Evolutionary conservation across 2,329 filamentous ascomycete species (phyloP), one percentile per base, ranked within the genome.

Genomic region (Chalaropsis ovoidea): DNA sequence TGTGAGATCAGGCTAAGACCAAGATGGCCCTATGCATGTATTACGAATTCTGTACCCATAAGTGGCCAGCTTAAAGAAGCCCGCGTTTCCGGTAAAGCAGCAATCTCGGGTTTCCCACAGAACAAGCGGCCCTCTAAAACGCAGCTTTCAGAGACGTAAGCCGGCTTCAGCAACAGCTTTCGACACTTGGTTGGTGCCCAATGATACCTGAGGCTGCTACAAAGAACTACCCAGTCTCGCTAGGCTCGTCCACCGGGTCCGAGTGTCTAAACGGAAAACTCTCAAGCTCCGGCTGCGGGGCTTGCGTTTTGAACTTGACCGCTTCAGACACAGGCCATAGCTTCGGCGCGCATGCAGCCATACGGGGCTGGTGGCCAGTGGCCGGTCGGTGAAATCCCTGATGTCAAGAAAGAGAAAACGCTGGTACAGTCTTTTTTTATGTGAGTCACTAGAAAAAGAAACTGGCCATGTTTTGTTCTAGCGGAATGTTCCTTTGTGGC

Each of bases 171-270:
- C 27, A 39, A n/a, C 54, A 58, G n/a, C 24, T n/a, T 39, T n/a
- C 24, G 22, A 62, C 15, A 24, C 41, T 10, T 49, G 27, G 24
- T 62, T 62, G 61, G 42, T 62, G 61, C 61, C 61, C 41, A 49
- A 62, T 45, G 3, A 62, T 49, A 39, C 61, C 27, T 13, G 24
- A 49, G 31, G 31, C 24, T 47, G 42, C 42, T 19, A 17, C 13
- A 35, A 35, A 31, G 17, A 35, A 56, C 27, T 56, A 13, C 0
- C 19, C 8, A 31, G 24, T 58, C n/a, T 35, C 17, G 27, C 15
- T 19, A 52, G 47, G 22, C 19, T 52, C 22, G 11, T 15, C 2
- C 15, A 13, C 31, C 27, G 24, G 27, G 54, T 19, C 54, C 54
- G n/a, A 39, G 27, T 58, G 27, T 22, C 54, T 58, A 31, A 35